Base-by-base conservation (phyloP, 441 rosid genomes). In the Syzygium malaccense region DNA sequence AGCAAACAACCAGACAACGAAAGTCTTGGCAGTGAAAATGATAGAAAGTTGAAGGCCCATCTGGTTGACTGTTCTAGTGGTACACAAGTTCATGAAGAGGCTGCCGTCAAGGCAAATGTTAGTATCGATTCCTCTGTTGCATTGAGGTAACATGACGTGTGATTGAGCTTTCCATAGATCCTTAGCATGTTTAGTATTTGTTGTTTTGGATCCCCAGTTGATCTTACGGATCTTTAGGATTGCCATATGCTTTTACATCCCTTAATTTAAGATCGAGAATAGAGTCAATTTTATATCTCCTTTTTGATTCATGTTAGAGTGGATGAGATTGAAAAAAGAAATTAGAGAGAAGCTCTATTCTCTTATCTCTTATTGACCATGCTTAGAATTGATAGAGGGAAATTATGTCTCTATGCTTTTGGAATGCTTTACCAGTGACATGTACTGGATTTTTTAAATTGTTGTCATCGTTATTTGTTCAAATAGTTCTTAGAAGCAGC, bases 141-240 rank as follows among this genome's bases (percentile, higher is more conserved):
- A 19, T 92, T 96, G 91, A 97, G 99, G 99, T 97, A 95, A 90
- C 68, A 78, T 88, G 75, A 66, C 45, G 18, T 51, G 14, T 64
- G 84, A 33, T 53, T 48, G 51, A 53, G 28, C 26, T 87, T 64
- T 28, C 37, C 53, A 53, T 48, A 71, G 66, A 87, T 14, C 54
- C 54, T 66, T 87, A 53, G 51, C 57, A 30, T 87, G n/a, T 68
- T 54, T 53, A 20, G 18, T 48, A 28, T 53, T 87, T 86, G 83
- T 85, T 85, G 17, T 85, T 85, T 58, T 55, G 37, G 87, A 58
- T 32, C 8, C 83, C 23, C 53, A 75, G 11, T 41, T 75, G 51
- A 75, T 75, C 49, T 75, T 75, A 75, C 18, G 0, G 53, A 75
- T 41, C n/a, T 75, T 75, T 75, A 23, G n/a, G 83, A 75, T 75